phyloP scores from a whole-genome alignment of 129 eudicot species.

The Lonicera japonica region DNA sequence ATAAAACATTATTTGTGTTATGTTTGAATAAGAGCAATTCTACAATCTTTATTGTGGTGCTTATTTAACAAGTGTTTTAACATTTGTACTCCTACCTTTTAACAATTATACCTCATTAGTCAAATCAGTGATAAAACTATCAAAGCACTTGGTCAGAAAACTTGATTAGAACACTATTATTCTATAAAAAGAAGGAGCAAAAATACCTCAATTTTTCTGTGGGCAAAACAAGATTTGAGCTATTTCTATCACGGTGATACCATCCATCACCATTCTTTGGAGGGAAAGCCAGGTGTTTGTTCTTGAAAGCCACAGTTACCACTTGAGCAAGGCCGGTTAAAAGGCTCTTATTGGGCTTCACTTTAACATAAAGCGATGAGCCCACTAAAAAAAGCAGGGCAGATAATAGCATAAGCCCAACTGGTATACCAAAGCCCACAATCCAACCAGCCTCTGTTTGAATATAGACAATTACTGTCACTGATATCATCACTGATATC shows the following conservation, averaged over 20 bases:
- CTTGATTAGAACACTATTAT: too few species aligned
- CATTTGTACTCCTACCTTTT: too few species aligned
- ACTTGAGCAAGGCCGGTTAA: slow-evolving; percentile 48
- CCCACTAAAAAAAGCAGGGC: slow-evolving; percentile 49
- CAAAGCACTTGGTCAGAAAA: too few species aligned
- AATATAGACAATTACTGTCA: slow-evolving; percentile 61
- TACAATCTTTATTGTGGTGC: too few species aligned
- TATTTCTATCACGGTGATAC: slow-evolving; percentile 29
- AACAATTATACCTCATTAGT: too few species aligned
- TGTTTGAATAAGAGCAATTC: too few species aligned
- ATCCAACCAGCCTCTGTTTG: slow-evolving; percentile 55
- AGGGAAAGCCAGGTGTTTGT: slow-evolving; percentile 36
- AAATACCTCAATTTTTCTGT: slow-evolving; percentile 43
- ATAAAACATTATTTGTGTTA: too few species aligned
- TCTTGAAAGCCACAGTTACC: slow-evolving; percentile 39
- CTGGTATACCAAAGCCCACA: slow-evolving; percentile 72
- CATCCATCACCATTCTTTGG: slow-evolving; percentile 19
- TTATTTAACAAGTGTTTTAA: too few species aligned
- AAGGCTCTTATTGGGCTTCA: slow-evolving; percentile 46
- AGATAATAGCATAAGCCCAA: slow-evolving; percentile 45
- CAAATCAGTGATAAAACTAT: too few species aligned
- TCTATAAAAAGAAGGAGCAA: background rate
- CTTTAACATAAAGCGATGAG: slow-evolving; percentile 45
- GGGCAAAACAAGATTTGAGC: slow-evolving; percentile 35
- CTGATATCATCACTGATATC: slow-evolving; percentile 48